A percentile compares a stretch with the other conserved stretches of the same genome.
Conservation (phyloP, 257 asterid genomes). For the Ilex asprella region DNA sequence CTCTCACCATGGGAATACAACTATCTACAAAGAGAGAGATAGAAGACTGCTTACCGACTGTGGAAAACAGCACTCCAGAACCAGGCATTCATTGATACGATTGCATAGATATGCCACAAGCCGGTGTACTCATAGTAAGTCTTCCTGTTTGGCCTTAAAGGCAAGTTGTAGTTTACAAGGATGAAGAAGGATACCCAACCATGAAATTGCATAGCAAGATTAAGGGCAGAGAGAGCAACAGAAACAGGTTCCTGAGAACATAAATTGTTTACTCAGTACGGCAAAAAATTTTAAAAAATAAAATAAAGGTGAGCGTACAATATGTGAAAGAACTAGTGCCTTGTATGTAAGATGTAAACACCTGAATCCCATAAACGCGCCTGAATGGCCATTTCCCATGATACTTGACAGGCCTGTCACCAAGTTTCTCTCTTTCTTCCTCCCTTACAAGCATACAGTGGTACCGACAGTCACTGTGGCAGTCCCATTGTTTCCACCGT, state of each 20-base stretch:
- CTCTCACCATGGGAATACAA: too few species aligned
- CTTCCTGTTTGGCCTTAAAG: conserved; percentile 53
- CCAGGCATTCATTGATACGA: conserved; percentile 71
- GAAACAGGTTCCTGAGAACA: conserved; percentile 80
- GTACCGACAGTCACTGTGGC: conserved; percentile 69
- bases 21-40: neutral
- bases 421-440: conserved; percentile 60
- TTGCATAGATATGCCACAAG: conserved; percentile 72
- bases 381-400: conserved; percentile 85
- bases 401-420: conserved; percentile 66
- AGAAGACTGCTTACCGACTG: conserved; percentile 49
- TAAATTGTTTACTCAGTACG: conserved; percentile 5
- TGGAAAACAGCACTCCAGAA: conserved; percentile 85
- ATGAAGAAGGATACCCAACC: conserved; percentile 90
- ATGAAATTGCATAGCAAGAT: conserved; percentile 84
- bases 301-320: conserved; percentile 3
- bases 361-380: conserved; percentile 83
- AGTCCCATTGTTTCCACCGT: conserved; percentile 88
- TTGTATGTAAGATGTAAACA: conserved; percentile 12
- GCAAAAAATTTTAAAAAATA: conserved; percentile 13
- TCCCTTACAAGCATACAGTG: conserved; percentile 78
- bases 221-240: conserved; percentile 76
- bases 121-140: conserved; percentile 79
- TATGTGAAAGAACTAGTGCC: conserved; percentile 5
- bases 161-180: conserved; percentile 73